Conservation (phyloP, 1,284 basidiomycete species). For the Ceratobasidium sp. region DNA sequence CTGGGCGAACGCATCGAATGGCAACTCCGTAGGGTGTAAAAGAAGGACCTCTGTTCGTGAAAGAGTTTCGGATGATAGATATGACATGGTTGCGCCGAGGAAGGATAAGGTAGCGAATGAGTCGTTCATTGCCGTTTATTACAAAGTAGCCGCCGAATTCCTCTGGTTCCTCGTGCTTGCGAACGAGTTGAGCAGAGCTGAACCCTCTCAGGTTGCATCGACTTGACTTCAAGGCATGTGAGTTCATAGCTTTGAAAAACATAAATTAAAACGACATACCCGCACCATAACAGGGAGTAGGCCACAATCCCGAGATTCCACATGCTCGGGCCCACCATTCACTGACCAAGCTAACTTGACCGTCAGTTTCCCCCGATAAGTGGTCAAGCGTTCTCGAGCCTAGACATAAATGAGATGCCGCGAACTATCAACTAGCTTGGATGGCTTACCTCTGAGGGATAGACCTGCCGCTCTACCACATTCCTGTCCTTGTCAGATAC, state of each 20-base stretch:
- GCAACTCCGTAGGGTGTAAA: slow-evolving; percentile 96
- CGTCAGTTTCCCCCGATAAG: slow-evolving; percentile 93
- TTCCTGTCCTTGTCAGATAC: slow-evolving; percentile 85
- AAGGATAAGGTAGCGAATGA: slow-evolving; percentile 96
- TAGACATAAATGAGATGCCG: slow-evolving; percentile 52
- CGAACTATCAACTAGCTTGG: not conserved
- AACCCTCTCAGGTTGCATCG: slow-evolving; percentile 91
- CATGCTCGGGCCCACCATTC: slow-evolving; percentile 75
- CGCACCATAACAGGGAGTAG: slow-evolving; percentile 96
- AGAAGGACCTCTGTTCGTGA: slow-evolving; percentile 90
- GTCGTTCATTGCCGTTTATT: slow-evolving; percentile 98
- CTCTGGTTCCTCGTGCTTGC: slow-evolving; percentile 94
- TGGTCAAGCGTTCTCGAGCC: slow-evolving; percentile 91
- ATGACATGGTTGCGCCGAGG: slow-evolving; percentile 91
- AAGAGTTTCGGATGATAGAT: slow-evolving; percentile 86
- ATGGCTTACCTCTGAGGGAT: slow-evolving; percentile 82
- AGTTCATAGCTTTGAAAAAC: not conserved
- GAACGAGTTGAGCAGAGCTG: slow-evolving; percentile 87
- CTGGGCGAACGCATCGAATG: slow-evolving; percentile 92
- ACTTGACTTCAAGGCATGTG: slow-evolving; percentile 70
- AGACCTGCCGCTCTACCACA: slow-evolving; percentile 79
- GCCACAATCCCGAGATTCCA: slow-evolving; percentile 88
- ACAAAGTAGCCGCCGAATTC: slow-evolving; percentile 99
- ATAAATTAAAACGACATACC: slow-evolving; percentile 62
- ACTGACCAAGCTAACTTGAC: slow-evolving; percentile 90